Conservation (phyloP, 805 yeast species). For the Schwanniomyces yamadae region DNA sequence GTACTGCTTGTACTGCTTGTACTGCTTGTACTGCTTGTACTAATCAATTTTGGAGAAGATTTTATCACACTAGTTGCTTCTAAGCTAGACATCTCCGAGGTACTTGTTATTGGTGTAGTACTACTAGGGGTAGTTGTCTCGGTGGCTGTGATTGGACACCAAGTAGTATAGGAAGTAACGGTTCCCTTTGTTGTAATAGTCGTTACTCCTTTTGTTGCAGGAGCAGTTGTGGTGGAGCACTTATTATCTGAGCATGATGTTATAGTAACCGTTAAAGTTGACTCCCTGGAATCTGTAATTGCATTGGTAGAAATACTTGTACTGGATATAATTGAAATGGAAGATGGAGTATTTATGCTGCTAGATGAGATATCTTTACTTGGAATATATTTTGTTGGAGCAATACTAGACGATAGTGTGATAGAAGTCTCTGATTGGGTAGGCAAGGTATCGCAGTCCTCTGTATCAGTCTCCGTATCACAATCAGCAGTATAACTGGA, state of each 20-base stretch:
- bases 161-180: conserved; percentile 14
- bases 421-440: no score
- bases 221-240: conserved; percentile 13
- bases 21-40: neutral
- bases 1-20: neutral
- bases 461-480: neutral
- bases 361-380: no score
- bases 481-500: neutral
- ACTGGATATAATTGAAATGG: neutral
- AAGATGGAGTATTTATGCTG: neutral
- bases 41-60: no score
- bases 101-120: neutral
- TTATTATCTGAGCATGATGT: conserved; percentile 26
- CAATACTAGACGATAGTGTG: no score
- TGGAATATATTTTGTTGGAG: no score
- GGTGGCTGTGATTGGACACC: conserved; percentile 14
- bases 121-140: neutral
- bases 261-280: conserved; percentile 22
- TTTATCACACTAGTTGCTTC: no score
- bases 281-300: conserved; percentile 5
- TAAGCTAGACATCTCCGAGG: no score
- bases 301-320: neutral
- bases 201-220: conserved; percentile 17
- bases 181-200: conserved; percentile 10
- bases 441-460: neutral